A percentile compares a stretch with the other conserved stretches of the same genome.
Evolutionary conservation across 352 stramenopile genomes (phyloP).

Genomic region (Phytophthora podocarpi): DNA sequence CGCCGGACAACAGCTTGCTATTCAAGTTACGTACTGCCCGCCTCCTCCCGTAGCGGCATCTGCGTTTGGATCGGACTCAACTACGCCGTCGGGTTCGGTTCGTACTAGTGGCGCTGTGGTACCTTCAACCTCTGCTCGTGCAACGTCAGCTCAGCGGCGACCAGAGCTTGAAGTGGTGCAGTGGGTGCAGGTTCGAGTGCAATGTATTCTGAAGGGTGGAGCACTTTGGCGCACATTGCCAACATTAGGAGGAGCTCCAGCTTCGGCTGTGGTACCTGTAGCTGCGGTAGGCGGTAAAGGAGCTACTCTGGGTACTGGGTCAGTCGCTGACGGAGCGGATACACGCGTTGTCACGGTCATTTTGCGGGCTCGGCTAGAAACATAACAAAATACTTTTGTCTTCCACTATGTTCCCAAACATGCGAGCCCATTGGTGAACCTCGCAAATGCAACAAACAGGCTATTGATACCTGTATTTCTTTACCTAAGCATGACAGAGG

Average conservation of each 20-base stretch:
- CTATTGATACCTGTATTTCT: no score
- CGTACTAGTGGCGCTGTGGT: background rate
- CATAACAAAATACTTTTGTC: no score
- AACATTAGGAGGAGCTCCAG: background rate
- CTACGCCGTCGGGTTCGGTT: conserved; percentile 1
- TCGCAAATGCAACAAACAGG: no score
- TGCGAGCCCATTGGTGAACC: no score
- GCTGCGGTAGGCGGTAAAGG: conserved; percentile 17
- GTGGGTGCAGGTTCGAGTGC: conserved; percentile 47
- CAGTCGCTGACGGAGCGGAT: conserved; percentile 10
- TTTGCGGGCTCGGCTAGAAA: conserved; percentile 22
- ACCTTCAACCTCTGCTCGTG: background rate
- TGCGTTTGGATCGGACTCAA: conserved; percentile 3
- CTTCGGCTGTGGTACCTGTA: background rate
- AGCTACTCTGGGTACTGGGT: conserved; percentile 6
- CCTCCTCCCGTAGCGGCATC: conserved; percentile 4
- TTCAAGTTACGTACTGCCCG: conserved; percentile 64
- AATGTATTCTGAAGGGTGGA: conserved; percentile 48
- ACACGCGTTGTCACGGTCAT: conserved; percentile 21
- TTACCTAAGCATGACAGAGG: no score
- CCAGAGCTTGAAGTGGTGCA: conserved; percentile 40
- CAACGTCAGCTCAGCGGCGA: conserved; percentile 8
- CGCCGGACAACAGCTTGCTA: conserved; percentile 53
- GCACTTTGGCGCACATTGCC: conserved; percentile 39
- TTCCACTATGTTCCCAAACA: no score